Base-by-base conservation (phyloP, 2,329 filamentous ascomycete genomes). In the Colletotrichum trifolii region DNA sequence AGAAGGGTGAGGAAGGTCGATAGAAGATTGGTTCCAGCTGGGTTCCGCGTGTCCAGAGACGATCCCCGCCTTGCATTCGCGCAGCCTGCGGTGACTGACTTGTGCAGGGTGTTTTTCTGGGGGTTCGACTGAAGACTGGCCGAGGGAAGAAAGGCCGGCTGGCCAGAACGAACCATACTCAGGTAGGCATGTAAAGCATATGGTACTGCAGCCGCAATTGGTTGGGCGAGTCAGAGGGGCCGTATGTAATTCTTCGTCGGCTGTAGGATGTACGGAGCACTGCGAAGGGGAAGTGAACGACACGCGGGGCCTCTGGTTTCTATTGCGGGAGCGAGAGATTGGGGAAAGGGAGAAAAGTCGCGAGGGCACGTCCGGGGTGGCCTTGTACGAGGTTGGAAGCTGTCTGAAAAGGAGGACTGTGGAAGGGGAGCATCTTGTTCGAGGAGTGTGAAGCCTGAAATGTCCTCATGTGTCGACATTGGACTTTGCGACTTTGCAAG, bases 181-280 rank as follows among this genome's bases (percentile, higher is more conserved):
- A 25, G 25, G 25, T 25, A 25, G 25, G 25, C 25, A 25, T 25
- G 25, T 25, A 25, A 25, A 25, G 25, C 25, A 25, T 5, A 4
- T 5, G 25, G 25, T 25, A n/a, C 54, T 54, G 54, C 35, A 59
- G 55, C 40, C 40, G 47, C 54, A 48, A 36, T 47, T 53, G 42
- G 60, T 36, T 47, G 60, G 54, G 60, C 60, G 60, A 59, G 60
- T 59, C 60, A 59, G 60, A 25, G 25, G 25, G 25, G 25, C 25
- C 25, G 25, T 25, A 25, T 25, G 25, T 25, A 1, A 5, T 25
- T 4, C 25, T 25, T 25, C 4, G 25, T 25, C 25, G 25, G 25
- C 25, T 25, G 25, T 25, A 25, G 25, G 25, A 4, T 25, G 25
- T 25, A 25, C 25, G 25, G 25, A 25, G 25, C 4, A 25, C 25